Percentiles rank a stretch among this genome's conserved stretches.
phyloP scores from a whole-genome alignment of 805 yeast species.

The Cephaloascus albidus region DNA sequence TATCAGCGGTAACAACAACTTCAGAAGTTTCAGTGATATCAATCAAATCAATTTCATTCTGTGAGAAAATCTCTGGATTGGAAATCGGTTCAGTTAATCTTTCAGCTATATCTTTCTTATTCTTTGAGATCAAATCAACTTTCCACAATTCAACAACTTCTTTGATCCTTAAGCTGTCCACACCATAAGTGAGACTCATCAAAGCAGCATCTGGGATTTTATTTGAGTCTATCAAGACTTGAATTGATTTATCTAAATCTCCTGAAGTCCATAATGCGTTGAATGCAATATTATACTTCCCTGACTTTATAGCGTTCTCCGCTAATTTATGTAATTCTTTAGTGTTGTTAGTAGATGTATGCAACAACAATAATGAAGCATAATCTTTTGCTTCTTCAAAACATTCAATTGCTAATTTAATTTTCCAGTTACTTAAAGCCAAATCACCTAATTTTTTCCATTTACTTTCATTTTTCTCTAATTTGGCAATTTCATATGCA shows the following conservation, averaged over 20 bases:
- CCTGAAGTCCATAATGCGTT: constrained; percentile 86
- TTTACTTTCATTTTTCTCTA: constrained; percentile 50
- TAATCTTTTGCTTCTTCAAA: constrained; percentile 74
- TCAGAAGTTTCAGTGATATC: constrained; percentile 16
- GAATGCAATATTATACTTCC: constrained; percentile 85
- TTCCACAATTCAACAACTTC: constrained; percentile 63
- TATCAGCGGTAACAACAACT: constrained; percentile 14
- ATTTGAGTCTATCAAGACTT: constrained; percentile 56
- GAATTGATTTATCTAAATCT: constrained; percentile 52
- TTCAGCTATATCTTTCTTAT: constrained; percentile 50
- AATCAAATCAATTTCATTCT: constrained; percentile 17
- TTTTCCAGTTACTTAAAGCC: constrained; percentile 70
- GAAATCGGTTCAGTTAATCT: constrained; percentile 42
- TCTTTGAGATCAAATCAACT: constrained; percentile 35
- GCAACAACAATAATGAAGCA: constrained; percentile 71
- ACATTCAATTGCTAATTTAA: constrained; percentile 71
- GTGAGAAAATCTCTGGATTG: constrained; percentile 21
- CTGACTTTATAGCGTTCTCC: constrained; percentile 53
- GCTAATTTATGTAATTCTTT: constrained; percentile 57
- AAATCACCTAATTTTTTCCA: constrained; percentile 92
- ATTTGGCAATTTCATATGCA: constrained; percentile 57
- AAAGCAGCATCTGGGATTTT: constrained; percentile 81
- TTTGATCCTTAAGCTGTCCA: constrained; percentile 16
- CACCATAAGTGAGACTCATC: constrained; percentile 63
- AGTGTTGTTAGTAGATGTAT: constrained; percentile 72